phyloP scores from a whole-genome alignment of 768 basidiomycete genomes.

The Pulveroboletus ravenelii region DNA sequence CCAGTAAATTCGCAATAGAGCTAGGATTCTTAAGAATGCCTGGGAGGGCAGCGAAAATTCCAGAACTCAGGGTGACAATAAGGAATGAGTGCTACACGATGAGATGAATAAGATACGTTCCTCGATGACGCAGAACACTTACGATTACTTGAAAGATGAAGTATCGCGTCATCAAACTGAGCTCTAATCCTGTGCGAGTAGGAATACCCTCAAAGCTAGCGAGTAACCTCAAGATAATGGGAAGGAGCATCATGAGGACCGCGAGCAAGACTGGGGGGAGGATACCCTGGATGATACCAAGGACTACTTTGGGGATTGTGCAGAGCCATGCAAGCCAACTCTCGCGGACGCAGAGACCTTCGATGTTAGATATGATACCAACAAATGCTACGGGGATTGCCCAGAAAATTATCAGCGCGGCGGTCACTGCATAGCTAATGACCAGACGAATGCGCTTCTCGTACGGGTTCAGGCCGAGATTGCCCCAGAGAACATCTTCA shows the following conservation, averaged over 20 bases:
- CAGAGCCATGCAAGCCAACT: conserved; percentile 85
- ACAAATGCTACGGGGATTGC: conserved; percentile 84
- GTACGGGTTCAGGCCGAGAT: conserved; percentile 86
- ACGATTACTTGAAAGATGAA: conserved; percentile 92
- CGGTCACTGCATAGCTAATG: conserved; percentile 70
- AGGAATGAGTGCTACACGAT: conserved; percentile 81
- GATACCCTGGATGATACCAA: conserved; percentile 87
- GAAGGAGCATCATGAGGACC: conserved; percentile 88
- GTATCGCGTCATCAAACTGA: conserved; percentile 87
- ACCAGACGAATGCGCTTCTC: conserved; percentile 65
- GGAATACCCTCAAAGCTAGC: conserved; percentile 90
- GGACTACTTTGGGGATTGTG: conserved; percentile 52
- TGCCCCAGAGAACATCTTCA: conserved; percentile 88
- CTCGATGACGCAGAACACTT: conserved; percentile 30
- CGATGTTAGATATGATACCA: conserved; percentile 79
- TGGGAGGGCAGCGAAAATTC: conserved; percentile 70
- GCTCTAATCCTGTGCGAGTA: conserved; percentile 73
- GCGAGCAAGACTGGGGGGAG: conserved; percentile 84
- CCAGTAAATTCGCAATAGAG: conserved; percentile 65
- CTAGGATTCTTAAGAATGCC: conserved; percentile 62
- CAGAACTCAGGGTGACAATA: conserved; percentile 79
- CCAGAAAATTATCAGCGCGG: conserved; percentile 83
- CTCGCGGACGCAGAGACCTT: conserved; percentile 57
- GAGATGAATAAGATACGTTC: not conserved
- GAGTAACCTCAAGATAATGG: conserved; percentile 73